These are phyloP conservation scores for Gaertneriomyces sp. DNA, from an alignment of 192 early-diverging fungal species.

Conservation along the genomic window DNA sequence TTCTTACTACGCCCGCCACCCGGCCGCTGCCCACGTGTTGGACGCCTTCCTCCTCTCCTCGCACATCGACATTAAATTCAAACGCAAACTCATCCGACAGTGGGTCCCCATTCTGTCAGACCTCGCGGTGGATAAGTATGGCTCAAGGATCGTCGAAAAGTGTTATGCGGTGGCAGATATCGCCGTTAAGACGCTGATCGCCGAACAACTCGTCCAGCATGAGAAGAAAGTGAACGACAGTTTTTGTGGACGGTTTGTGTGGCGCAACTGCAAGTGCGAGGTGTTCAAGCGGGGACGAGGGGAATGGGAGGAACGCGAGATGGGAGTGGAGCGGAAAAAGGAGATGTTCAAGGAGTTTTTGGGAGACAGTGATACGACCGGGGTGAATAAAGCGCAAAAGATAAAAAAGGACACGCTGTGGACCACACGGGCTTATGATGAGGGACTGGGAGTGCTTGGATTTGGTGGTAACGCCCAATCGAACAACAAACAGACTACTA, in stretches of 20 bases:
- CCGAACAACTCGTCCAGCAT: constrained; percentile 62
- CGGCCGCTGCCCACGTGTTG: constrained; percentile 69
- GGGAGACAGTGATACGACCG: constrained; percentile 41
- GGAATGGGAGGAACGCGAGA: constrained; percentile 73
- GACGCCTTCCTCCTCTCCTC: constrained; percentile 62
- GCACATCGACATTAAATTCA: constrained; percentile 55
- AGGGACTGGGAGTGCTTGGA: constrained; percentile 54
- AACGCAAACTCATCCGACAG: constrained; percentile 61
- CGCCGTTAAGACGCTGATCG: constrained; percentile 70
- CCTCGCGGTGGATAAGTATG: constrained; percentile 70
- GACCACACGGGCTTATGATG: constrained; percentile 39
- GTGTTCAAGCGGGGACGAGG: constrained; percentile 68
- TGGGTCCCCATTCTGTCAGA: constrained; percentile 55
- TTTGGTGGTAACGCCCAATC: constrained; percentile 43
- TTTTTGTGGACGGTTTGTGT: constrained; percentile 64
- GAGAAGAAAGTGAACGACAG: constrained; percentile 55
- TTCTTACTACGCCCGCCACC: constrained; percentile 58
- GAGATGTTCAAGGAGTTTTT: constrained; percentile 80
- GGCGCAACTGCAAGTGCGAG: constrained; percentile 76
- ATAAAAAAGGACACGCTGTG: constrained; percentile 21
- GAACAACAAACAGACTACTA: constrained; percentile 49
- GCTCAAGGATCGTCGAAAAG: constrained; percentile 75
- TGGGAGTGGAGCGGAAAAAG: constrained; percentile 67
- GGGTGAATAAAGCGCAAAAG: constrained; percentile 2
- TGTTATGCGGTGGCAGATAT: constrained; percentile 72